Evolutionary conservation across 176 grass and related monocot species (phyloP).

Genomic region (Aegilops sharonensis): DNA sequence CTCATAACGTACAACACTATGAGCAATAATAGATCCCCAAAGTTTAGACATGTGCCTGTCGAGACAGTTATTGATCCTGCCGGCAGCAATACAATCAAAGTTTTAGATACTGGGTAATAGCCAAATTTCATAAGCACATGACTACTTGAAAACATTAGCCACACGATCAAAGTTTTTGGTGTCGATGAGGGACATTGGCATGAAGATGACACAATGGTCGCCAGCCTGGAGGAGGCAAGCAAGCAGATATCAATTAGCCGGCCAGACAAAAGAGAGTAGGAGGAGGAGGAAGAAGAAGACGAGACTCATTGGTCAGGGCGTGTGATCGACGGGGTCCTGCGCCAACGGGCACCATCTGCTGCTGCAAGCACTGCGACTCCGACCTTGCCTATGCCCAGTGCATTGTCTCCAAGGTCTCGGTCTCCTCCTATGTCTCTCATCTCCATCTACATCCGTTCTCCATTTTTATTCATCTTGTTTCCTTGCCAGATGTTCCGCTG

Average conservation of each 20-base stretch:
- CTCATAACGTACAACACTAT: conserved; percentile 49
- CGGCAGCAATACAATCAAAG: background rate
- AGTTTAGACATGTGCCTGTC: background rate
- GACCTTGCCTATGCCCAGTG: background rate
- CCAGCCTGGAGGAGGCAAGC: conserved; percentile 56
- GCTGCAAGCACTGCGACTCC: conserved; percentile 11
- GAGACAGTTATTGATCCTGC: background rate
- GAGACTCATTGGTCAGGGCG: background rate
- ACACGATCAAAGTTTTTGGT: background rate
- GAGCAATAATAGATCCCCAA: conserved; percentile 26
- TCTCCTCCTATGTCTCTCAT: background rate
- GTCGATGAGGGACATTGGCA: conserved; percentile 60
- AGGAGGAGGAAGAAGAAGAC: background rate
- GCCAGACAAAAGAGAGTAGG: background rate
- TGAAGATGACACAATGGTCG: conserved; percentile 54
- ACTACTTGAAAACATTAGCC: conserved; percentile 10
- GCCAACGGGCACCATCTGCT: background rate
- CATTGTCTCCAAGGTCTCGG: background rate
- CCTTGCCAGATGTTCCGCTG: conserved; percentile 28
- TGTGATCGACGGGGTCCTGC: background rate
- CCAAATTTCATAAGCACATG: conserved; percentile 11
- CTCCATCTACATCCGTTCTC: background rate
- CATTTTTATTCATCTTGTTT: background rate
- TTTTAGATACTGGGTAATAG: conserved; percentile 45
- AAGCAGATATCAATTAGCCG: background rate